phyloP scores from a whole-genome alignment of 495 filamentous ascomycete species.

The Elaphomyces granulatus region DNA sequence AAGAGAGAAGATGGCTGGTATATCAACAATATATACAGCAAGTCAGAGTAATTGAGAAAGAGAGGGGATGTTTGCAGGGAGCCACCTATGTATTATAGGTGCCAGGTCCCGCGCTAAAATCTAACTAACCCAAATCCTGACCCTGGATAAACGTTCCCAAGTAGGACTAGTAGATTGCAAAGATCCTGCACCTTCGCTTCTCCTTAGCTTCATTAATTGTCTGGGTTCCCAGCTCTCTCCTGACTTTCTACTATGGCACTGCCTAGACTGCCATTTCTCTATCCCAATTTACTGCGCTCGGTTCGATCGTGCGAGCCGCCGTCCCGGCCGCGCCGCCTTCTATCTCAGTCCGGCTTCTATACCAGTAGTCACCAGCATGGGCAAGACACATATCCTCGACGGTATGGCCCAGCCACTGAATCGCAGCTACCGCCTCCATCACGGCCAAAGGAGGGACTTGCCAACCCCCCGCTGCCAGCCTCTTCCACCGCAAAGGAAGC shows the following conservation, averaged over 20 bases:
- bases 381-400: slow-evolving; percentile 32
- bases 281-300: slow-evolving; percentile 48
- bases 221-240: no score
- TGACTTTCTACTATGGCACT: slow-evolving; percentile 41
- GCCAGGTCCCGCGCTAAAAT: no score
- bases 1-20: no score
- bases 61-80: no score
- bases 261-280: slow-evolving; percentile 56
- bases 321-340: slow-evolving; percentile 17
- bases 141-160: no score
- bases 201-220: no score
- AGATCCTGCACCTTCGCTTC: no score
- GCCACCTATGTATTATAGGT: no score
- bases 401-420: slow-evolving; percentile 38
- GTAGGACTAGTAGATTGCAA: no score
- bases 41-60: no score
- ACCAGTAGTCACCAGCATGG: slow-evolving; percentile 22
- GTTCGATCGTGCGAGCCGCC: slow-evolving; percentile 25
- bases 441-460: slow-evolving; percentile 13
- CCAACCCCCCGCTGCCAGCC: slow-evolving; percentile 11
- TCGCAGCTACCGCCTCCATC: slow-evolving; percentile 28
- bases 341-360: slow-evolving; percentile 20
- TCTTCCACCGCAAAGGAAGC: slow-evolving; percentile 11
- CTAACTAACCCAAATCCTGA: no score
- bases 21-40: no score